A percentile compares a stretch with the other conserved stretches of the same genome.
phyloP scores from a whole-genome alignment of 805 yeast species.

The Myxozyma vanderwaltii region DNA sequence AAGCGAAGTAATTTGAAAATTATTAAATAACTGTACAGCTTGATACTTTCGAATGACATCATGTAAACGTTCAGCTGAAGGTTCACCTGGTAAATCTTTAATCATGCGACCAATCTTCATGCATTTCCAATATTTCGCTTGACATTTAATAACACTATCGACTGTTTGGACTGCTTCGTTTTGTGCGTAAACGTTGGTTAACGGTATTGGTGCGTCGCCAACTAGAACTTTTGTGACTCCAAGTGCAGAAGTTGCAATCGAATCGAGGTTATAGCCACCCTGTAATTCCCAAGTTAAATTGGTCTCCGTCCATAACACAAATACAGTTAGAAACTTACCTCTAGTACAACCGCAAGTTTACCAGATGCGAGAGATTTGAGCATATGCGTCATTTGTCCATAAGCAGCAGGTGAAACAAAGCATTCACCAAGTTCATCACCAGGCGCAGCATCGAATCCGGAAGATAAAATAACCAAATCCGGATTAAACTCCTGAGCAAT shows the following conservation, averaged over 20 bases:
- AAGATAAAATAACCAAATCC: slow-evolving; percentile 85
- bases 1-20: slow-evolving; percentile 61
- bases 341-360: slow-evolving; percentile 82
- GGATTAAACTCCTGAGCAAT: slow-evolving; percentile 87
- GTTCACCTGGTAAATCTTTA: slow-evolving; percentile 27
- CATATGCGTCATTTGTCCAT: slow-evolving; percentile 94
- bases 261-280: slow-evolving; percentile 94
- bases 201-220: slow-evolving; percentile 90
- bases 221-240: slow-evolving; percentile 88
- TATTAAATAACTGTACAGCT: slow-evolving; percentile 52
- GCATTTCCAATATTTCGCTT: slow-evolving; percentile 85
- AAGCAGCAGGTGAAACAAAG: slow-evolving; percentile 92
- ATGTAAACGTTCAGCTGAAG: slow-evolving; percentile 47
- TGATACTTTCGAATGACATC: slow-evolving; percentile 79
- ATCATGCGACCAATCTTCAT: slow-evolving; percentile 65
- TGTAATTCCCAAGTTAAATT: neutral
- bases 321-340: slow-evolving; percentile 39
- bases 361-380: slow-evolving; percentile 87
- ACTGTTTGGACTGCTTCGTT: slow-evolving; percentile 77
- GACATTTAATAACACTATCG: slow-evolving; percentile 76
- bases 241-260: slow-evolving; percentile 86
- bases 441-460: slow-evolving; percentile 98
- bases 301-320: slow-evolving; percentile 45
- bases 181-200: slow-evolving; percentile 66
- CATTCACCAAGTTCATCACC: slow-evolving; percentile 98